Evolutionary conservation across 208 protist species (phyloP).

Genomic region (Wallacemonas collosoma): DNA sequence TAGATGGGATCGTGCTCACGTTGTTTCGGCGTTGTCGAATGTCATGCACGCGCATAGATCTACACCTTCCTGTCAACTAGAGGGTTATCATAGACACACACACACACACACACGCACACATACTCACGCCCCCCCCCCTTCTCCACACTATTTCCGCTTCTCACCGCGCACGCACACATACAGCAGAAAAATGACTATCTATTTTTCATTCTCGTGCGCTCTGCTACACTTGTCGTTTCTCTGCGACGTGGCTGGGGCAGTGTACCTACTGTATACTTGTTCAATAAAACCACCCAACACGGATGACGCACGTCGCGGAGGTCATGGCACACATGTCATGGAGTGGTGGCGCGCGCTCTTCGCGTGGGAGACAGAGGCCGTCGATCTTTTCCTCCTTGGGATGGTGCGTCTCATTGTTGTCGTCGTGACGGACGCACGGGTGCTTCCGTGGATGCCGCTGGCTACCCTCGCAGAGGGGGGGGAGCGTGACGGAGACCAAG

Average conservation of each 20-base stretch:
- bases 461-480: background rate
- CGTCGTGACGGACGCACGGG: background rate
- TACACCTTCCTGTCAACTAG: too few species aligned
- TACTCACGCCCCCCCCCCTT: too few species aligned
- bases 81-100: too few species aligned
- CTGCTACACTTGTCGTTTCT: background rate
- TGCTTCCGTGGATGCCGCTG: constrained; percentile 4
- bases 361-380: background rate
- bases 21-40: too few species aligned
- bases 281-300: constrained; percentile 18
- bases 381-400: background rate
- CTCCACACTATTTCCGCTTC: background rate
- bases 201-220: background rate
- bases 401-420: background rate
- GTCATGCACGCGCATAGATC: too few species aligned
- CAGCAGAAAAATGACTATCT: background rate
- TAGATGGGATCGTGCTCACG: too few species aligned
- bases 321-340: background rate
- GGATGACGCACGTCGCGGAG: background rate
- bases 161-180: background rate
- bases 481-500: background rate
- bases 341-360: constrained; percentile 8
- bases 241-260: background rate
- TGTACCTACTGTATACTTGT: constrained; percentile 19
- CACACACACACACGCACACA: too few species aligned